These are phyloP conservation scores for Solanum sitiens DNA, from an alignment of 257 asterid genomes.

Conservation along the genomic window DNA sequence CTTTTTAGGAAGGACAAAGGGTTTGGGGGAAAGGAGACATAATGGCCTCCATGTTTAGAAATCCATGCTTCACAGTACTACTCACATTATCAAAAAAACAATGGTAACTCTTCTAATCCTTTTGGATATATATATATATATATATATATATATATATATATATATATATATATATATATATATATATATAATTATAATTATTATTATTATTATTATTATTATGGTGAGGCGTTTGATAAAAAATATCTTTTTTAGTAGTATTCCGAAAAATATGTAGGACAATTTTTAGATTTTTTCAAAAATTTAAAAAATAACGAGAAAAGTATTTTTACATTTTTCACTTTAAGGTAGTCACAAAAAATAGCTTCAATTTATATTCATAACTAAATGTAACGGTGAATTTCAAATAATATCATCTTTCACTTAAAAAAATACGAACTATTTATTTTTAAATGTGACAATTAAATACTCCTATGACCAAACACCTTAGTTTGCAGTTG, in stretches of 20 bases:
- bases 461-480: neutral
- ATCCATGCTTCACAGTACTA: slow-evolving; percentile 12
- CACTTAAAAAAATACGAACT: neutral
- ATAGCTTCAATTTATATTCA: neutral
- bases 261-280: neutral
- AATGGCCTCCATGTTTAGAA: slow-evolving; percentile 58
- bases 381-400: neutral
- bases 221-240: neutral
- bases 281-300: neutral
- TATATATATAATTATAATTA: too few species aligned
- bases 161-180: too few species aligned
- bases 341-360: neutral
- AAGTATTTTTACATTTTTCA: neutral
- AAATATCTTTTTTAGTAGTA: neutral
- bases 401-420: neutral
- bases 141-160: too few species aligned
- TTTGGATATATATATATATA: neutral
- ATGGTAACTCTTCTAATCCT: neutral
- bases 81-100: neutral
- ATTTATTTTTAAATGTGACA: neutral
- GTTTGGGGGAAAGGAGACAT: slow-evolving; percentile 56
- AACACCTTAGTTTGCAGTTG: neutral
- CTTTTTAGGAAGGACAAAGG: slow-evolving; percentile 25
- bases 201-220: too few species aligned
- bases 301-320: neutral